Evolutionary conservation across 1,139 yeast genomes (phyloP), one percentile per base, ranked within the genome.

Genomic region (Hansenula anomala): DNA sequence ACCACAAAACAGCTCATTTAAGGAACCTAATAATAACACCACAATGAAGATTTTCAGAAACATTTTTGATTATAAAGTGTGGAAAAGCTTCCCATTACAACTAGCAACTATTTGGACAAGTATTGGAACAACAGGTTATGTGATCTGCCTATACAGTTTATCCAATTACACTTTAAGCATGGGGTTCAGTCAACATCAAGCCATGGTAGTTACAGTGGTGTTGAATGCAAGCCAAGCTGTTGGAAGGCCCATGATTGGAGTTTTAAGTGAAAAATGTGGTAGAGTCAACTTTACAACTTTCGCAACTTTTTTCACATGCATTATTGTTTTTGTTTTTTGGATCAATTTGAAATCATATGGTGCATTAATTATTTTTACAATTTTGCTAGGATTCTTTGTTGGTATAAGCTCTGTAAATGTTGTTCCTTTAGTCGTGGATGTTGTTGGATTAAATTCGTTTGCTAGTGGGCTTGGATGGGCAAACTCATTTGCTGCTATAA

Each of bases 361-460:
- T 0, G 46, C 71, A 6, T 53, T 78, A 39, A 49, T 78, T 17
- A 75, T 66, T 0, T 75, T 76, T 51, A 59, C 71, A 2, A 52
- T 73, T 13, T 36, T 78, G 10, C 47, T 67, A 18, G 86, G 86
- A 0, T 45, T 66, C 4, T 52, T 68, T 7, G 58, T 74, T 38
- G 86, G 85, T 16, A 63, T 78, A 14, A 77, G 78, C 14, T 70
- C 80, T 43, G 72, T 78, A 3, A 69, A 75, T 63, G 63, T 71
- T 34, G 74, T 73, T 30, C 75, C 84, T 1, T 50, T 80, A 42
- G 69, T 74, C 1, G 69, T 75, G 10, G 84, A 78, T 50, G 60
- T 61, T 28, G 68, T 65, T 17, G 69, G 67, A 3, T 56, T 61
- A 16, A 59, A 61, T 12, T 41, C 43, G 4, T 55, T 61, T 38